A percentile compares a stretch with the other conserved stretches of the same genome.
These are phyloP conservation scores for Graphiopsis chlorocephala DNA, from an alignment of 2,329 filamentous ascomycete species.

Conservation along the genomic window DNA sequence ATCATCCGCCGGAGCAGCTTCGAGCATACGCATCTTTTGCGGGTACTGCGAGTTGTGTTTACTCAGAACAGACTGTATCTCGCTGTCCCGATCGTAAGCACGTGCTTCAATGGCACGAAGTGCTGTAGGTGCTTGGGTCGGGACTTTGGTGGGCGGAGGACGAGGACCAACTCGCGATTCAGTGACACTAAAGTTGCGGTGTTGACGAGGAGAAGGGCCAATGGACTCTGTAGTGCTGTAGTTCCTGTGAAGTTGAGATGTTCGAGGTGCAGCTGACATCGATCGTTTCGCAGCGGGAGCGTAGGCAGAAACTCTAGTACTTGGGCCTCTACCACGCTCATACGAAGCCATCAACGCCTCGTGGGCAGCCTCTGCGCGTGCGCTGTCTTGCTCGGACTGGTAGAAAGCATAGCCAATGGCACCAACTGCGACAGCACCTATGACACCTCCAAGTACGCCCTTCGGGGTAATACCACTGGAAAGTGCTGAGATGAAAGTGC, in stretches of 20 bases:
- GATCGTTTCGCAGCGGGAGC: conserved; percentile 7
- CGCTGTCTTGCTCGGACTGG: conserved; percentile 50
- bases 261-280: conserved; percentile 11
- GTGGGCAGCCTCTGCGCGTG: conserved; percentile 41
- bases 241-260: conserved; percentile 33
- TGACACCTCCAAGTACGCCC: conserved; percentile 7
- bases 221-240: conserved; percentile 37
- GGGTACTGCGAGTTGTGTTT: conserved; percentile 25
- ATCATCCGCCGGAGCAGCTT: not conserved
- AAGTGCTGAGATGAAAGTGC: not conserved
- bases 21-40: not conserved
- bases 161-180: conserved; percentile 29
- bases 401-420: conserved; percentile 12
- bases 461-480: conserved; percentile 1
- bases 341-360: conserved; percentile 23
- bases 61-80: conserved; percentile 26
- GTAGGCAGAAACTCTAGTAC: conserved; percentile 1
- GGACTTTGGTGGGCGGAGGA: conserved; percentile 19
- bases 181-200: conserved; percentile 31
- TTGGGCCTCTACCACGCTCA: not conserved
- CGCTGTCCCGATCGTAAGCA: conserved; percentile 24
- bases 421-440: conserved; percentile 10
- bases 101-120: conserved; percentile 40
- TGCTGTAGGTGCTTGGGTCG: conserved; percentile 21
- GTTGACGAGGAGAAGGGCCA: conserved; percentile 19